Conservation (phyloP, 1,284 basidiomycete species). For the Trametes versicolor region DNA sequence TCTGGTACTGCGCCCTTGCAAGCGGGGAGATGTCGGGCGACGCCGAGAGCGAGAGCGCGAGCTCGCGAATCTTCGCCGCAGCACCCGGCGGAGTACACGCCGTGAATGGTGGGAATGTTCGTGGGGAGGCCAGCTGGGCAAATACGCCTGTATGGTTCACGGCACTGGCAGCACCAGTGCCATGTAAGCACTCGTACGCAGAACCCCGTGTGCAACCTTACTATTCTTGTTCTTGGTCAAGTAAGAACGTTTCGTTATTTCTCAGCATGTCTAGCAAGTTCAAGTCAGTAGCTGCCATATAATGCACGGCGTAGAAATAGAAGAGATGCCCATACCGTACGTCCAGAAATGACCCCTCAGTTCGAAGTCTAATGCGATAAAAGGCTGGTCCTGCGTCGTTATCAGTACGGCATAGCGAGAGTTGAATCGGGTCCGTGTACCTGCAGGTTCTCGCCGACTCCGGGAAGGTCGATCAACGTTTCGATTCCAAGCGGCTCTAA, state of each 20-base stretch:
- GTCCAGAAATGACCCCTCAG: slow-evolving; percentile 15
- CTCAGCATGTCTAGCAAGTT: slow-evolving; percentile 22
- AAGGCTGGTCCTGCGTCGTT: slow-evolving; percentile 21
- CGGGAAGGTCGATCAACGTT: slow-evolving; percentile 32
- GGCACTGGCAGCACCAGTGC: too few relatives aligned
- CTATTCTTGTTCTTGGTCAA: slow-evolving; percentile 22
- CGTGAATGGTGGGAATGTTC: slow-evolving; percentile 15
- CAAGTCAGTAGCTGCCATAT: too few relatives aligned
- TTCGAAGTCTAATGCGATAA: slow-evolving; percentile 28
- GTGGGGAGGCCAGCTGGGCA: slow-evolving; percentile 5
- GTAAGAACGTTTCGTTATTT: slow-evolving; percentile 23
- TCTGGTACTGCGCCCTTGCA: slow-evolving; percentile 20
- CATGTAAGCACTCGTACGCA: too few relatives aligned
- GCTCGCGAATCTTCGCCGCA: slow-evolving; percentile 4
- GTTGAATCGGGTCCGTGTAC: neutral
- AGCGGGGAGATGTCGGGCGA: slow-evolving; percentile 13
- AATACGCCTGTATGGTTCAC: slow-evolving; percentile 20
- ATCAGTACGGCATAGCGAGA: neutral
- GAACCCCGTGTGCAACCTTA: neutral
- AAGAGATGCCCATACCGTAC: too few relatives aligned
- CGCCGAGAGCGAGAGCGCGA: neutral
- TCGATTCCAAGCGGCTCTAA: slow-evolving; percentile 26
- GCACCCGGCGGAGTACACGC: slow-evolving; percentile 3
- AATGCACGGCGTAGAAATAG: too few relatives aligned
- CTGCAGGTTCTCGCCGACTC: slow-evolving; percentile 25